Evolutionary conservation across 2,329 filamentous ascomycete genomes (phyloP), one percentile per base, ranked within the genome.

Genomic region (Penicillium rolfsii): DNA sequence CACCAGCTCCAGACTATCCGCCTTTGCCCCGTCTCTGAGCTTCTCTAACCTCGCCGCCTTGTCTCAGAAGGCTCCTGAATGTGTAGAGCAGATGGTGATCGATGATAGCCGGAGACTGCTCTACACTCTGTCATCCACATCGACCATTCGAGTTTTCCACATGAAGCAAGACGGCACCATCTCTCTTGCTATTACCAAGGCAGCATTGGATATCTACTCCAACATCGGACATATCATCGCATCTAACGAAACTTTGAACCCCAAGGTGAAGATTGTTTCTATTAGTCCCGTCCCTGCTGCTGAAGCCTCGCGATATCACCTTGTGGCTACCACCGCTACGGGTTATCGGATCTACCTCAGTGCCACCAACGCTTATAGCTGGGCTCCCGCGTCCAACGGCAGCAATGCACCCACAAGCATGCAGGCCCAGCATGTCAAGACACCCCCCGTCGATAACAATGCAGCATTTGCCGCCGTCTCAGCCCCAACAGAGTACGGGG

Each of bases 341-440:
- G 95, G 96, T 22, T 96, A 93, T 73, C 88, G 95, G 24, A 86
- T 99, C 4, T 98, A 95, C 74, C 84, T 99, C 57, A 98, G 93
- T 72, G 92, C 94, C 5, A 97, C 93, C 0, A 90, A 89, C 65
- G 89, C 91, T 19, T 79, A 85, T 83, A 74, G 76, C 65, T 76
- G 79, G 78, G 76, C 79, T 57, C 78, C 80, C 58, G 82, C 86
- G 33, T 84, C 83, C 14, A 84, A 85, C 24, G 82, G 85, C 22
- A 83, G 85, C 7, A 88, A 83, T 60, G 88, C 91, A 0, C 93
- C 95, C 0, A 93, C 91, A 69, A 97, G 92, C 77, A 97, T 99
- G 92, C 93, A 97, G 76, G 88, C 97, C n/a, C 90, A 96, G 68
- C 95, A 96, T 72, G 91, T 99, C 76, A 96, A 95, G 73, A 96